A percentile compares a stretch with the other conserved stretches of the same genome.
These are phyloP conservation scores for Pseudoneurospora amorphoporcata DNA, from an alignment of 495 filamentous ascomycete species.

Conservation along the genomic window DNA sequence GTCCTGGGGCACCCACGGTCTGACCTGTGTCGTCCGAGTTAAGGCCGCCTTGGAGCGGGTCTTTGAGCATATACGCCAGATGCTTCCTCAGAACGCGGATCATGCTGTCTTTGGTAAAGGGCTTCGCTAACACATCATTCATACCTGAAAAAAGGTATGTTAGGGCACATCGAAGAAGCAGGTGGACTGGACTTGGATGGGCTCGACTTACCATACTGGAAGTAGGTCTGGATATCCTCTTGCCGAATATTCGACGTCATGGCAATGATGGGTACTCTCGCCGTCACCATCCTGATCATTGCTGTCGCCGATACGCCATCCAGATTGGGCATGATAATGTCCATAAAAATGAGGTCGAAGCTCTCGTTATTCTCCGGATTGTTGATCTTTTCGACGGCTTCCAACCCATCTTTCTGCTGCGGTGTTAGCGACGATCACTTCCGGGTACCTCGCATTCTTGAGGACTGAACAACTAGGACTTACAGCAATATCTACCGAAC, in stretches of 20 bases:
- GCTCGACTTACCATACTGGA: conserved; percentile 74
- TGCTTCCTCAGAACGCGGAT: conserved; percentile 85
- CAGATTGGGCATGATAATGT: conserved; percentile 96
- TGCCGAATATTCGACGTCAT: conserved; percentile 98
- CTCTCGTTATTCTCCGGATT: conserved; percentile 46
- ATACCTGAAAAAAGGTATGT: conserved; percentile 48
- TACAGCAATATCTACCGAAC: conserved; percentile 85
- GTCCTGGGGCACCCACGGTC: conserved; percentile 11
- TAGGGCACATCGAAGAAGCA: conserved; percentile 6
- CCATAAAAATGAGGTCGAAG: conserved; percentile 95
- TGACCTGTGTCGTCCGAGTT: conserved; percentile 4
- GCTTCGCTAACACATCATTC: conserved; percentile 96
- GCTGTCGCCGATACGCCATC: conserved; percentile 93
- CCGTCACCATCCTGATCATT: conserved; percentile 82
- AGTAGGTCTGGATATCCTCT: conserved; percentile 95
- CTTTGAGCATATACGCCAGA: conserved; percentile 58
- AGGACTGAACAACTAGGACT: conserved; percentile 25
- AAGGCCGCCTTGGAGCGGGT: conserved; percentile 20
- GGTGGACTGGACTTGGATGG: neutral
- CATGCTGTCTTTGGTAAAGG: conserved; percentile 93
- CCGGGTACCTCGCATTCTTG: neutral
- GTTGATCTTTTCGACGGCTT: conserved; percentile 89
- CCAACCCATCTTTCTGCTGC: conserved; percentile 56
- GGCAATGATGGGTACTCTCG: conserved; percentile 79
- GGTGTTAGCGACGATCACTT: neutral